Conservation (phyloP, 192 early-diverging fungal genomes). For the Spinellus fusiger region DNA sequence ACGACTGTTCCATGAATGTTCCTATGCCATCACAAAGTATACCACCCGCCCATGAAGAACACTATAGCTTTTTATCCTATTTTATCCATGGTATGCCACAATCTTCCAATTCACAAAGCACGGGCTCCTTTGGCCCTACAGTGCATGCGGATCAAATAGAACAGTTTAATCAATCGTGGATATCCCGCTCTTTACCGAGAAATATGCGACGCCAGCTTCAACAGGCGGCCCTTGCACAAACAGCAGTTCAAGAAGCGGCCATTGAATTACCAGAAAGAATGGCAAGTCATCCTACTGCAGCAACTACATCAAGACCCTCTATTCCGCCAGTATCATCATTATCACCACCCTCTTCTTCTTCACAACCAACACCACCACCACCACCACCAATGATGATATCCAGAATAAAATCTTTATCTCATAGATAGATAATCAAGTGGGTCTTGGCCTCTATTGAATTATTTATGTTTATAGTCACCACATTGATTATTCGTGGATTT, state of each 20-base stretch:
- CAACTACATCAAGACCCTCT: neutral
- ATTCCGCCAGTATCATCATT: neutral
- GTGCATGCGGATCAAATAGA: slow-evolving; percentile 20
- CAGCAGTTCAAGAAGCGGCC: neutral
- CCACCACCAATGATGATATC: too few species aligned
- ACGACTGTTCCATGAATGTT: slow-evolving; percentile 32
- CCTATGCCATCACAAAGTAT: neutral
- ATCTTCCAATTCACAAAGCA: neutral
- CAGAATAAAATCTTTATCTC: too few species aligned
- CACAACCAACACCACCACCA: neutral
- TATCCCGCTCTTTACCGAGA: slow-evolving; percentile 28
- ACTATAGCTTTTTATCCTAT: neutral
- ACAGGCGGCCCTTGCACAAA: neutral
- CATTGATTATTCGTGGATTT: too few species aligned
- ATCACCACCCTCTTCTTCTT: neutral
- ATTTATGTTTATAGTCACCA: too few species aligned
- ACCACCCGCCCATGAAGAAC: neutral
- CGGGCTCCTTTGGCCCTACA: slow-evolving; percentile 21
- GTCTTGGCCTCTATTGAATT: too few species aligned
- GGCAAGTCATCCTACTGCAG: neutral
- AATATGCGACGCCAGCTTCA: slow-evolving; percentile 29
- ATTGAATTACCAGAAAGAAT: slow-evolving; percentile 21
- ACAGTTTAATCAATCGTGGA: slow-evolving; percentile 27
- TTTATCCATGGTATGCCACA: slow-evolving; percentile 1
- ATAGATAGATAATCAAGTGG: too few species aligned